Conservation (phyloP, 352 stramenopile species). For the Pelagophyceae sp. region DNA sequence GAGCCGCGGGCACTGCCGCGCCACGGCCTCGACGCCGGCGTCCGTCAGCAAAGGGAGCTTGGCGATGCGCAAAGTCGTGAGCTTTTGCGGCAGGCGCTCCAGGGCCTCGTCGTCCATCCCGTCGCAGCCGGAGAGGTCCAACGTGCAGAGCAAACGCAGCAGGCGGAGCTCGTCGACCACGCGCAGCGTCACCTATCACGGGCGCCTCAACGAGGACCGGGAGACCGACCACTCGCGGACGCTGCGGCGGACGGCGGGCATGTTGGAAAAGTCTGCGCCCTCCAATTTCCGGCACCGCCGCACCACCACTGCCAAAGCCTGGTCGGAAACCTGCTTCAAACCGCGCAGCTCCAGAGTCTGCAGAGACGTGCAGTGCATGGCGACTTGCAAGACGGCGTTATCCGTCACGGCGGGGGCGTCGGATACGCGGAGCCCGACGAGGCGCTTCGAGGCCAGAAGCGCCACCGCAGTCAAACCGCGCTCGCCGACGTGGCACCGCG, state of each 20-base stretch:
- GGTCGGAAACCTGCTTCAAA: background rate
- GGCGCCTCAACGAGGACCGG: too few species aligned
- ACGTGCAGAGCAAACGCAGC: background rate
- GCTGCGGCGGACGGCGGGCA: too few species aligned
- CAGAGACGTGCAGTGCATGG: background rate
- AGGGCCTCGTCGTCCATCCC: background rate
- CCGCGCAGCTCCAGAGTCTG: background rate
- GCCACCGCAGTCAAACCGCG: background rate
- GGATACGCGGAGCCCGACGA: background rate
- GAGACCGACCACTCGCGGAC: too few species aligned
- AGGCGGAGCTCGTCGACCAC: background rate
- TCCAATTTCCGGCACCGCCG: background rate
- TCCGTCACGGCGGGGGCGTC: background rate
- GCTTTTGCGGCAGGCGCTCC: background rate
- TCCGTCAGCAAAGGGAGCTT: background rate
- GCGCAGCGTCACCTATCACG: background rate
- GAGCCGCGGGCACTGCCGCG: background rate
- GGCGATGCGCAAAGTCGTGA: background rate
- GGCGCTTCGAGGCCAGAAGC: background rate
- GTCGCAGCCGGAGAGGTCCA: conserved; percentile 3
- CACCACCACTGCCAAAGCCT: background rate
- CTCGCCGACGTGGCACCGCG: background rate
- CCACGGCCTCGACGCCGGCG: background rate
- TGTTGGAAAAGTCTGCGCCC: background rate
- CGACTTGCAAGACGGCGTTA: background rate